These are phyloP conservation scores for Brassica rapa DNA, from an alignment of 345 rosid species.

Conservation along the genomic window DNA sequence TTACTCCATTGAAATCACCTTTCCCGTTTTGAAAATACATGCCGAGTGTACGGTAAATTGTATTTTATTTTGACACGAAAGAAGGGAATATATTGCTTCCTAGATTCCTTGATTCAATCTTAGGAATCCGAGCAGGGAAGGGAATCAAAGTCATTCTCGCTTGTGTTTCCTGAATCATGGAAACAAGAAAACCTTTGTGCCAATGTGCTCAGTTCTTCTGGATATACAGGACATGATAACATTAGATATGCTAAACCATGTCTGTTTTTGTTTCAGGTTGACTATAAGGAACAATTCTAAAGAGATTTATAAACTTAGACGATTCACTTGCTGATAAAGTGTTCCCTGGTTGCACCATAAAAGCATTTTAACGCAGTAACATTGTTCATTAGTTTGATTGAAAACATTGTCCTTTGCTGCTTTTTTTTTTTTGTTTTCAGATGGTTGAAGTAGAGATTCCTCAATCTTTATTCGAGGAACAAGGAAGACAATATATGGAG, in stretches of 20 bases:
- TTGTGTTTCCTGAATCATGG: constrained; percentile 84
- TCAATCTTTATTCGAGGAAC: constrained; percentile 85
- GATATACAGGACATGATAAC: background rate
- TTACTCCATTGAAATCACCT: background rate
- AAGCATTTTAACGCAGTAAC: constrained; percentile 5
- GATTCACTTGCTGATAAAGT: constrained; percentile 84
- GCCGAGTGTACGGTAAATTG: constrained; percentile 15
- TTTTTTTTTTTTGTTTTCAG: constrained; percentile 40
- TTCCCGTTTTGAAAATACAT: constrained; percentile 5
- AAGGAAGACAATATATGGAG: constrained; percentile 90
- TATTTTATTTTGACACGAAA: constrained; percentile 83
- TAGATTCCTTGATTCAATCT: constrained; percentile 74
- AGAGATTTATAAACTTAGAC: constrained; percentile 75
- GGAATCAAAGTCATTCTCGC: constrained; percentile 78
- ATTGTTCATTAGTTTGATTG: background rate
- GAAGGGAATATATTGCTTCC: constrained; percentile 75
- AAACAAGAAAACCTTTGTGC: constrained; percentile 77
- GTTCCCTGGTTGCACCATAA: constrained; percentile 64
- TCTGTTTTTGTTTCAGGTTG: constrained; percentile 52
- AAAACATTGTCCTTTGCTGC: background rate
- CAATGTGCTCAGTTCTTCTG: constrained; percentile 64
- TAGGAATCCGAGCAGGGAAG: constrained; percentile 59
- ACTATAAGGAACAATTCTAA: constrained; percentile 79
- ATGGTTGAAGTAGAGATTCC: constrained; percentile 94
- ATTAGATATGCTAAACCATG: background rate